These are phyloP conservation scores for Silene noctiflora DNA, from an alignment of 179 eudicot genomes.

Conservation along the genomic window DNA sequence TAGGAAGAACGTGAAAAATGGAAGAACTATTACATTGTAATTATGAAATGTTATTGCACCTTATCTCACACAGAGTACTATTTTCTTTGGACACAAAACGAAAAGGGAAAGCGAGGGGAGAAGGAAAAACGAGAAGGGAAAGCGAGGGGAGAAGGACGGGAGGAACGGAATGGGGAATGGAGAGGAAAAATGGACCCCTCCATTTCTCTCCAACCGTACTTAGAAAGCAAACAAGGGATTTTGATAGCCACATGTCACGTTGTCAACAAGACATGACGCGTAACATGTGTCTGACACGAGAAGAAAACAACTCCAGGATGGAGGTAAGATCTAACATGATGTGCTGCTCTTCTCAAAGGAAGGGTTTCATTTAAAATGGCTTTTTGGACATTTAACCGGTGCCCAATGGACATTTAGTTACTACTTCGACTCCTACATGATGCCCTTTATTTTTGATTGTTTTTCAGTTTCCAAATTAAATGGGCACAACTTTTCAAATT, in stretches of 20 bases:
- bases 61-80: neutral
- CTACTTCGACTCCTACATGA: neutral
- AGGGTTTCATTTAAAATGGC: neutral
- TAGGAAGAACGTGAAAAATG: too few species aligned
- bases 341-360: neutral
- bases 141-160: too few species aligned
- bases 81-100: too few species aligned
- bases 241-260: neutral
- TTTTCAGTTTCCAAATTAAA: neutral
- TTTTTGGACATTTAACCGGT: neutral
- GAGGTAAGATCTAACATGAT: neutral
- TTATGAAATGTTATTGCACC: neutral
- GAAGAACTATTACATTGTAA: too few species aligned
- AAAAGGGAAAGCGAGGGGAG: too few species aligned
- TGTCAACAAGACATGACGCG: neutral
- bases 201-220: too few species aligned
- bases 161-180: too few species aligned
- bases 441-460: neutral
- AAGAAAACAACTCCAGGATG: neutral
- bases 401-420: too few species aligned
- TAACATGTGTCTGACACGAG: neutral
- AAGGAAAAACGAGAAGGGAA: too few species aligned
- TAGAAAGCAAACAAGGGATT: too few species aligned
- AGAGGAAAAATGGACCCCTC: too few species aligned
- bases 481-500: neutral